Conservation (phyloP, 805 yeast genomes). For the Candida corydali region DNA sequence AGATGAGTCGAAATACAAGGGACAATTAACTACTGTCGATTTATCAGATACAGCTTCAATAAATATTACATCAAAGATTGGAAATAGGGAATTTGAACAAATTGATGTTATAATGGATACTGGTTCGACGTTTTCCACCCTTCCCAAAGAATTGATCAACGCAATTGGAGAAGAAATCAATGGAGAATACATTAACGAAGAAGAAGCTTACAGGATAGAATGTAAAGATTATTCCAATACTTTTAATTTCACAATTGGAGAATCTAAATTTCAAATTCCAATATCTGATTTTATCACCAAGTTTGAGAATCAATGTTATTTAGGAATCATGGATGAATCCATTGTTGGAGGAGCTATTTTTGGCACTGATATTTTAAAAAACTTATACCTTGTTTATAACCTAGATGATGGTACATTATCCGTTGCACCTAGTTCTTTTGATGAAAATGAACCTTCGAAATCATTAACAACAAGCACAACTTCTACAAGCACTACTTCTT, state of each 20-base stretch:
- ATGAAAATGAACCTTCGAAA: not conserved
- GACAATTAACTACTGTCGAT: conserved; percentile 19
- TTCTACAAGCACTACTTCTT: not conserved
- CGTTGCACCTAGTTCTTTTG: conserved; percentile 19
- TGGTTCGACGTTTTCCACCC: conserved; percentile 35
- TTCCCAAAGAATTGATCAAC: conserved; percentile 35
- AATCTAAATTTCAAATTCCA: conserved; percentile 1
- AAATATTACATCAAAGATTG: not conserved
- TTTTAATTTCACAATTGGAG: conserved; percentile 1
- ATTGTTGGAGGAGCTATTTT: conserved; percentile 10
- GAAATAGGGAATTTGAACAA: not conserved
- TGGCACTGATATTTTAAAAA: conserved; percentile 27
- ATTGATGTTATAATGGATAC: conserved; percentile 25
- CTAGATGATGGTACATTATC: conserved; percentile 21
- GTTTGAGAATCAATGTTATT: conserved; percentile 3
- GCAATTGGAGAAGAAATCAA: conserved; percentile 31
- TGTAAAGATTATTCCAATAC: conserved; percentile 26
- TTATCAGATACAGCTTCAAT: not conserved
- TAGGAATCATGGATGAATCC: conserved; percentile 3
- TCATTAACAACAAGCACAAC: not conserved
- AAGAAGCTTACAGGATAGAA: conserved; percentile 43
- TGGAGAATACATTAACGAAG: conserved; percentile 35
- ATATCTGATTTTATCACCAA: not conserved
- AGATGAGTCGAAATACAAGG: conserved; percentile 23
- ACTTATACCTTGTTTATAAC: conserved; percentile 22